These are phyloP conservation scores for Clausena lansium DNA, from an alignment of 345 rosid species.

Conservation along the genomic window DNA sequence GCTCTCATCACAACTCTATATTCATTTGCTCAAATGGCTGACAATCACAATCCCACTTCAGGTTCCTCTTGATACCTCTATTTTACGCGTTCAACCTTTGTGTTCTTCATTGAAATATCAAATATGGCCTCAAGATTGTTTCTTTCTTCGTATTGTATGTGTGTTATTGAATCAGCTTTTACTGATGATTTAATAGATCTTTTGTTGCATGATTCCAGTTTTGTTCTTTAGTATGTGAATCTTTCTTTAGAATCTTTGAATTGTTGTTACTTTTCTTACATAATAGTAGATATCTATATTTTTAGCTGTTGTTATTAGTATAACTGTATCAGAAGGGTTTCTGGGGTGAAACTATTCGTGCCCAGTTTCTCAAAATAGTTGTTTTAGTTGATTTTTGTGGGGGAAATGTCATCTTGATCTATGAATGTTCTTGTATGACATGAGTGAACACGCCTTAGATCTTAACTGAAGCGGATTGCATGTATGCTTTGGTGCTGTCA, in stretches of 20 bases:
- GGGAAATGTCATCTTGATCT: constrained; percentile 12
- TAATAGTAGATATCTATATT: no score
- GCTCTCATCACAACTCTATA: constrained; percentile 13
- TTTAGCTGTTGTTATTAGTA: background rate
- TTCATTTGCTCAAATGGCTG: constrained; percentile 37
- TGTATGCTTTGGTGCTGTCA: background rate
- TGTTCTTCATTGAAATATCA: constrained; percentile 16
- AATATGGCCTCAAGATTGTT: constrained; percentile 2
- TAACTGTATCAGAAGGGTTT: background rate
- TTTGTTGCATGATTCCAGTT: background rate
- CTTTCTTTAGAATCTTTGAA: background rate
- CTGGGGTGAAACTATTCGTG: background rate
- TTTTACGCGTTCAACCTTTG: background rate
- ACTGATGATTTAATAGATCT: constrained; percentile 15
- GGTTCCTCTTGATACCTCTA: constrained; percentile 22
- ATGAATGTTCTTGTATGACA: background rate
- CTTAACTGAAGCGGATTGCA: background rate
- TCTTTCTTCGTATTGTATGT: background rate
- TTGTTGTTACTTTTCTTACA: no score
- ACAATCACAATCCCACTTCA: constrained; percentile 31
- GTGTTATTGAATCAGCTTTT: constrained; percentile 3
- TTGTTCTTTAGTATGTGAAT: background rate
- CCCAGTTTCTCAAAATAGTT: background rate
- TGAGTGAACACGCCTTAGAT: constrained; percentile 1
- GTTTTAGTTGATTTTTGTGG: background rate